These are phyloP conservation scores for Sequoia sempervirens DNA, from an alignment of 75 land plant genomes.

Conservation along the genomic window DNA sequence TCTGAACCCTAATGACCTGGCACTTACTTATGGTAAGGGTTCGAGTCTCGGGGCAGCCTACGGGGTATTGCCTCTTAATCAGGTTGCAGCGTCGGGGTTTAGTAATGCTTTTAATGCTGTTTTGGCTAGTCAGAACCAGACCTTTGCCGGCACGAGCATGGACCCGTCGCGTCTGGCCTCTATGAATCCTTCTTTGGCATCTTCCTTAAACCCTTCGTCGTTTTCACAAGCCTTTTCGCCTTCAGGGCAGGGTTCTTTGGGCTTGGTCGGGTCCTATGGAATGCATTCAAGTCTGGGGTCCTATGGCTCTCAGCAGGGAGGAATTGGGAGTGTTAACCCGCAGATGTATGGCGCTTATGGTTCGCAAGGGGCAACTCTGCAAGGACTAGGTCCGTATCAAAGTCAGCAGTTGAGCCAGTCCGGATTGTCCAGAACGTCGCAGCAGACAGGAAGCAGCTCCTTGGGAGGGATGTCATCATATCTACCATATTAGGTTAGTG, in stretches of 20 bases:
- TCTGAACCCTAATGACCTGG: conserved; percentile 4
- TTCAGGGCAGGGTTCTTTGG: conserved; percentile 19
- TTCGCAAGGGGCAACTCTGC: conserved; percentile 19
- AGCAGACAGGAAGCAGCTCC: conserved; percentile 1
- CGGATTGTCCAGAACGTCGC: neutral
- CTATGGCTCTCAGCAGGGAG: conserved; percentile 11
- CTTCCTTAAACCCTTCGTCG: conserved; percentile 36
- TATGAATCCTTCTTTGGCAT: conserved; percentile 32
- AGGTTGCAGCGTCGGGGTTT: conserved; percentile 16
- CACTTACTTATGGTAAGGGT: conserved; percentile 13
- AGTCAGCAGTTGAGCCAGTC: neutral
- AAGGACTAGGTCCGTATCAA: neutral
- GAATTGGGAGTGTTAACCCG: conserved; percentile 25
- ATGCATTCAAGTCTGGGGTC: conserved; percentile 6
- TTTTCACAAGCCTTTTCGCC: conserved; percentile 23
- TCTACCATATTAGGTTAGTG: conserved; percentile 2
- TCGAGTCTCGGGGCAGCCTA: conserved; percentile 5
- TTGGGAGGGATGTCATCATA: conserved; percentile 5
- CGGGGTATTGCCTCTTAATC: conserved; percentile 14
- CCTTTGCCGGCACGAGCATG: neutral
- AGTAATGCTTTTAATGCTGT: conserved; percentile 9
- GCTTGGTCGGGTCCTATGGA: conserved; percentile 16
- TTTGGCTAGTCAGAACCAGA: conserved; percentile 13
- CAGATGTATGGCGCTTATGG: conserved; percentile 36
- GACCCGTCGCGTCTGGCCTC: conserved; percentile 12